Base-by-base conservation (phyloP, 768 basidiomycete genomes). In the Lactifluus rugatus region DNA sequence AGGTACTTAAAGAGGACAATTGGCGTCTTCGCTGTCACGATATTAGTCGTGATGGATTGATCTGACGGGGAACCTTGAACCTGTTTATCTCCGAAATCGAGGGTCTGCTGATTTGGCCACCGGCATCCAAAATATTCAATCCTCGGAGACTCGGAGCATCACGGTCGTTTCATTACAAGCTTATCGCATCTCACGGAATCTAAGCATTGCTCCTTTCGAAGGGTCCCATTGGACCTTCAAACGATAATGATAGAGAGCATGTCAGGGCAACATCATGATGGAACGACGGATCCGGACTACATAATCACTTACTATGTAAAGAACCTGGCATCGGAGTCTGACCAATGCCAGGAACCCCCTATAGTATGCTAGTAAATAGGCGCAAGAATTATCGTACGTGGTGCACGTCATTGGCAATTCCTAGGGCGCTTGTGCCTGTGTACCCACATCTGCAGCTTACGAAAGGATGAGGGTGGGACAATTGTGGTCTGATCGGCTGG, bases 401-500 rank as follows among this genome's bases (percentile, higher is more conserved):
- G 17, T n/a, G 16, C 37, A 17, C 37, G 6, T 17, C 37, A 39
- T 39, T 14, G 17, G 16, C 17, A 39, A 39, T 39, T 16, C 37
- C 37, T 39, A 17, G 8, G n/a, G n/a, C n/a, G n/a, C n/a, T 17
- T 16, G 17, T 39, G 16, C 17, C 17, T n/a, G 11, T 11, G 14
- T 39, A n/a, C 37, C 5, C 16, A 16, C 37, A 17, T 39, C 37
- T n/a, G 37, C 17, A 36, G 34, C 16, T 39, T 39, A 39, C 37
- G 37, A 39, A 39, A 39, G 5, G 37, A 39, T n/a, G n/a, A n/a
- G n/a, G n/a, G n/a, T n/a, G n/a, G n/a, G n/a, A 5, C 37, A 39
- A 39, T 3, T 39, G 37, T 39, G 68, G 34, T 13, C 13, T 14
- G 34, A 36, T 36, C 13, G 34, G 34, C 11, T 36, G 13, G 66